These are phyloP conservation scores for Phoenix dactylifera DNA, from an alignment of 176 grass and related monocot genomes.

Conservation along the genomic window DNA sequence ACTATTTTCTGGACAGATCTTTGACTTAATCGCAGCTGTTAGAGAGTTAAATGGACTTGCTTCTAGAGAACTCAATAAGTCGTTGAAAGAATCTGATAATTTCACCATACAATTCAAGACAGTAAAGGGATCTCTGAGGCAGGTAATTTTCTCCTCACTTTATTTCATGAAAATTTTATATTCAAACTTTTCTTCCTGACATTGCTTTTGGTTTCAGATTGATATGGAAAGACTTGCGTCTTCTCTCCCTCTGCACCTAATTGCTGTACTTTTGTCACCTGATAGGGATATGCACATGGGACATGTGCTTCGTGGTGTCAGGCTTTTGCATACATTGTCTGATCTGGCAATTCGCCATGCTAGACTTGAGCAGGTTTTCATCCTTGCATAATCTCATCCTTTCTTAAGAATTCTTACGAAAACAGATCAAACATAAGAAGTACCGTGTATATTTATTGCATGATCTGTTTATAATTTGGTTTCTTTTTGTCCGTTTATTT, in stretches of 20 bases:
- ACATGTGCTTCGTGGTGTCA: slow-evolving; percentile 71
- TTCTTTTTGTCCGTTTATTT: too few species aligned
- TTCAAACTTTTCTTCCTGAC: background rate
- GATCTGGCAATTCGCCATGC: slow-evolving; percentile 70
- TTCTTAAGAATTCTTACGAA: background rate
- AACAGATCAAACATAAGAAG: too few species aligned
- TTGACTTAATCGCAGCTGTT: slow-evolving; percentile 62
- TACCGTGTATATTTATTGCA: too few species aligned
- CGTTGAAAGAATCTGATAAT: slow-evolving; percentile 80
- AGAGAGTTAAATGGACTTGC: slow-evolving; percentile 58
- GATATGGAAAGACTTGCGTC: slow-evolving; percentile 78
- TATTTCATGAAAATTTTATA: background rate
- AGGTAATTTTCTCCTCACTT: slow-evolving; percentile 29
- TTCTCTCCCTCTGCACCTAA: slow-evolving; percentile 67
- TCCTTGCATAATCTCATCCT: background rate
- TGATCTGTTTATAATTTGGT: too few species aligned
- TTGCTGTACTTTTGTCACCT: slow-evolving; percentile 62
- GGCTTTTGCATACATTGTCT: slow-evolving; percentile 75
- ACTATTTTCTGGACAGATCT: slow-evolving; percentile 28
- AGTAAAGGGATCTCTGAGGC: slow-evolving; percentile 39
- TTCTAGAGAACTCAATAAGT: slow-evolving; percentile 52
- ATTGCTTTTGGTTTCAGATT: slow-evolving; percentile 36
- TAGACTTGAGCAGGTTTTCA: slow-evolving; percentile 79
- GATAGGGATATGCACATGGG: slow-evolving; percentile 39
- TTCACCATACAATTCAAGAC: slow-evolving; percentile 50